Percentiles rank a stretch among this genome's conserved stretches.
These are phyloP conservation scores for Papiliotrema terrestris DNA, from an alignment of 1,284 basidiomycete species.

Conservation along the genomic window DNA sequence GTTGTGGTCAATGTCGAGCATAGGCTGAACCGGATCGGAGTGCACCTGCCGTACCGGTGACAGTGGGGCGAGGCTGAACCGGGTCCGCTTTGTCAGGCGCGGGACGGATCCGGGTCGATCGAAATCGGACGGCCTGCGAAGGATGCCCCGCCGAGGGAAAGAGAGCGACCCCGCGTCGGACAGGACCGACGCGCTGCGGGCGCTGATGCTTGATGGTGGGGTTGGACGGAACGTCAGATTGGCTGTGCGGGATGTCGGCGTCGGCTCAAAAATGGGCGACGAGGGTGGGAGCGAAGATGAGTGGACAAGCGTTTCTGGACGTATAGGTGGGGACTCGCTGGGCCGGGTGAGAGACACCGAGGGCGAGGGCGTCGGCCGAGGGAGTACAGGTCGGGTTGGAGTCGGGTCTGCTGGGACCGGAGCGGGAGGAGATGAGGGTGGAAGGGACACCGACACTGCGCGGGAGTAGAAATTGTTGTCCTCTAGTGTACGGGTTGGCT, in stretches of 20 bases:
- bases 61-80: slow-evolving; percentile 1
- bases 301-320: too few species aligned
- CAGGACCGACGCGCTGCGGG: background rate
- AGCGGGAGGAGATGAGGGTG: background rate
- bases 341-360: too few species aligned
- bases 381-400: too few species aligned
- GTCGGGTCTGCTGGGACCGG: background rate
- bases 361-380: too few species aligned
- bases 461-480: background rate
- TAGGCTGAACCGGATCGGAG: background rate
- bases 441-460: background rate
- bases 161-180: background rate
- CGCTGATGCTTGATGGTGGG: background rate
- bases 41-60: background rate
- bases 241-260: background rate
- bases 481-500: background rate
- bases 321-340: too few species aligned
- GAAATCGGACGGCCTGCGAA: slow-evolving; percentile 2
- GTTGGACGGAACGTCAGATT: background rate
- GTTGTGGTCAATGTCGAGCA: background rate
- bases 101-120: background rate
- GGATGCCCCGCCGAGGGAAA: slow-evolving; percentile 1
- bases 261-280: too few species aligned
- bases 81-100: background rate
- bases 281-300: background rate